Conservation (phyloP, 2,329 filamentous ascomycete species). For the Microsporum audouinii region DNA sequence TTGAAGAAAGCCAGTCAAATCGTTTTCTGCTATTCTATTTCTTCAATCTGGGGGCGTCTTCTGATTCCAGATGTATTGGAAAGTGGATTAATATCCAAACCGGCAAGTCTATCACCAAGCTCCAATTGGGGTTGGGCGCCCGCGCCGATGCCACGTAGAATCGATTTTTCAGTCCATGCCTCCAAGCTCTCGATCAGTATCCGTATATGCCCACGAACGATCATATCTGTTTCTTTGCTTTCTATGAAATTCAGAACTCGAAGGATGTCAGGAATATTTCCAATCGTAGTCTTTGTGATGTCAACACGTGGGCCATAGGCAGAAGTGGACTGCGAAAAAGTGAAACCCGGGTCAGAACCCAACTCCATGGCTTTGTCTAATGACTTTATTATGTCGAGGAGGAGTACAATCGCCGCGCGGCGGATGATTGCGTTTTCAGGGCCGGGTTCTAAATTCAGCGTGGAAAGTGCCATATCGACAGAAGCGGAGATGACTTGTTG, state of each 20-base stretch:
- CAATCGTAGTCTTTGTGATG: conserved; percentile 20
- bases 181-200: conserved; percentile 33
- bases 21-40: conserved; percentile 28
- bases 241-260: conserved; percentile 29
- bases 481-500: conserved; percentile 25
- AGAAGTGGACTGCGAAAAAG: conserved; percentile 22
- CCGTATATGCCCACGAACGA: conserved; percentile 32
- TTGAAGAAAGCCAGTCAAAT: neutral
- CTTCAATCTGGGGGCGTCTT: conserved; percentile 29
- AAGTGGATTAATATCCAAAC: conserved; percentile 27
- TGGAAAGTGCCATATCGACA: conserved; percentile 31
- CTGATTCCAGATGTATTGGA: conserved; percentile 6
- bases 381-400: conserved; percentile 32
- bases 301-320: neutral
- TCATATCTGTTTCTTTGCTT: conserved; percentile 27
- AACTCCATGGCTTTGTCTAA: conserved; percentile 27
- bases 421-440: conserved; percentile 32
- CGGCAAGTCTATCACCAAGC: conserved; percentile 30
- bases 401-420: conserved; percentile 30
- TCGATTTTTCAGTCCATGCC: conserved; percentile 33
- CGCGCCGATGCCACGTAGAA: conserved; percentile 26
- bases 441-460: conserved; percentile 27
- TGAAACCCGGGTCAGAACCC: conserved; percentile 27
- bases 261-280: conserved; percentile 31
- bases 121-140: conserved; percentile 20